These are phyloP conservation scores for Calonectria honghensis DNA, from an alignment of 2,329 filamentous ascomycete species.

Conservation along the genomic window DNA sequence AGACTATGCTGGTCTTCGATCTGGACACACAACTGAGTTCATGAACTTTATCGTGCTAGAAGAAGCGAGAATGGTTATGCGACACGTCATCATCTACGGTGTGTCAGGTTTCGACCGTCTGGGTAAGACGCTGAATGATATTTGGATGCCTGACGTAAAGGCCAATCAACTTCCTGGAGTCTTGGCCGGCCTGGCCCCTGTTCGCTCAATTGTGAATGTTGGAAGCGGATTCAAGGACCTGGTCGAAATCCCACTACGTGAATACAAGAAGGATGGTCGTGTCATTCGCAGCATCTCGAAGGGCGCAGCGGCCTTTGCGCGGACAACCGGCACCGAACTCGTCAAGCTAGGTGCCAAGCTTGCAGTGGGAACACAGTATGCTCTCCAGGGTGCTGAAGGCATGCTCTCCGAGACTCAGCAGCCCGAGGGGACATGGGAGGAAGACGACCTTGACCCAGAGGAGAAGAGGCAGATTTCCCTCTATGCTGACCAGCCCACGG, in stretches of 20 bases:
- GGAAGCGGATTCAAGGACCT: conserved; percentile 91
- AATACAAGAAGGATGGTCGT: conserved; percentile 95
- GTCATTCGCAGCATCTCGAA: conserved; percentile 94
- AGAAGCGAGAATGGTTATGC: conserved; percentile 87
- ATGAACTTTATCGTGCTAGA: conserved; percentile 99
- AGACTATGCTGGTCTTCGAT: conserved; percentile 93
- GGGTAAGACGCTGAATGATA: conserved; percentile 92
- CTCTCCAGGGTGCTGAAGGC: conserved; percentile 90
- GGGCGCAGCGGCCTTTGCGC: conserved; percentile 91
- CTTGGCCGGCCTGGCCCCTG: conserved; percentile 89
- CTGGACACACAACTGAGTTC: conserved; percentile 95
- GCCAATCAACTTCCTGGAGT: conserved; percentile 91
- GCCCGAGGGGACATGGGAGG: conserved; percentile 69
- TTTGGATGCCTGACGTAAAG: conserved; percentile 97
- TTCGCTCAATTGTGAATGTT: conserved; percentile 94
- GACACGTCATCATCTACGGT: conserved; percentile 94
- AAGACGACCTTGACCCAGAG: conserved; percentile 78
- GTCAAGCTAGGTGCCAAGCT: conserved; percentile 95
- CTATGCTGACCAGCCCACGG: conserved; percentile 95
- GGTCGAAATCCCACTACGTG: conserved; percentile 90
- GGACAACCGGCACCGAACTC: conserved; percentile 95
- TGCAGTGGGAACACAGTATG: conserved; percentile 95
- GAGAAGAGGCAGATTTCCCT: conserved; percentile 88
- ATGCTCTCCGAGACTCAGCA: conserved; percentile 75
- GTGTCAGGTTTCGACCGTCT: conserved; percentile 92